phyloP scores from a whole-genome alignment of 1,139 yeast species.

The Meyerozyma guilliermondii region DNA sequence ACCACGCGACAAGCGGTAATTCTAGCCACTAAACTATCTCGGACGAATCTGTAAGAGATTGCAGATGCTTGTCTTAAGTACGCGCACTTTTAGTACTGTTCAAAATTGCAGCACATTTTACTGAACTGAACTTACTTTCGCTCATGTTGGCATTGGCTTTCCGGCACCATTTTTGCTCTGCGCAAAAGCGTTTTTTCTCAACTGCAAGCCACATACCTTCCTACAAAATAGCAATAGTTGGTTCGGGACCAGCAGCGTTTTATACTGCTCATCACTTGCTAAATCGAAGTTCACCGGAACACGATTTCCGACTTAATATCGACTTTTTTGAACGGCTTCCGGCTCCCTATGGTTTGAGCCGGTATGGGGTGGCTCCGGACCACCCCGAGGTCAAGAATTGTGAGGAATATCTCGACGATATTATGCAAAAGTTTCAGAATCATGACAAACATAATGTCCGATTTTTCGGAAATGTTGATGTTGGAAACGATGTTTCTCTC shows the following conservation, averaged over 20 bases:
- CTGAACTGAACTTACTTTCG: too few relatives aligned
- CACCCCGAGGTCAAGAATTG: slow-evolving; percentile 95
- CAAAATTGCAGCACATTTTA: too few relatives aligned
- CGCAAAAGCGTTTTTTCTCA: not conserved
- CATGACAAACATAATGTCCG: slow-evolving; percentile 36
- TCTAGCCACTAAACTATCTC: slow-evolving; percentile 46
- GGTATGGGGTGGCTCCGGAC: slow-evolving; percentile 99
- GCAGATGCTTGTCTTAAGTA: too few relatives aligned
- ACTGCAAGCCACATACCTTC: not conserved
- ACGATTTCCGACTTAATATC: slow-evolving; percentile 37
- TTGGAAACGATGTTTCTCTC: slow-evolving; percentile 56
- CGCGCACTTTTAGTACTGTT: too few relatives aligned
- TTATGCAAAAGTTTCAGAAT: slow-evolving; percentile 34
- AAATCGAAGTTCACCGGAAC: slow-evolving; percentile 35
- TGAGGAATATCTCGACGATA: slow-evolving; percentile 70
- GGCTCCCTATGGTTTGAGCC: slow-evolving; percentile 83
- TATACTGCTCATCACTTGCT: slow-evolving; percentile 79
- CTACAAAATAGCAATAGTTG: slow-evolving; percentile 61
- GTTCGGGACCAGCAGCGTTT: slow-evolving; percentile 97
- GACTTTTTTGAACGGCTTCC: slow-evolving; percentile 79
- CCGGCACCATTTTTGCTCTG: not conserved
- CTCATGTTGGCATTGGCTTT: not conserved
- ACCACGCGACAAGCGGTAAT: slow-evolving; percentile 53
- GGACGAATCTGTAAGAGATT: slow-evolving; percentile 14
- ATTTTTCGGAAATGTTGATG: slow-evolving; percentile 69